Evolutionary conservation across 768 basidiomycete species (phyloP), one percentile per base, ranked within the genome.

Genomic region (Mycena vulgaris): DNA sequence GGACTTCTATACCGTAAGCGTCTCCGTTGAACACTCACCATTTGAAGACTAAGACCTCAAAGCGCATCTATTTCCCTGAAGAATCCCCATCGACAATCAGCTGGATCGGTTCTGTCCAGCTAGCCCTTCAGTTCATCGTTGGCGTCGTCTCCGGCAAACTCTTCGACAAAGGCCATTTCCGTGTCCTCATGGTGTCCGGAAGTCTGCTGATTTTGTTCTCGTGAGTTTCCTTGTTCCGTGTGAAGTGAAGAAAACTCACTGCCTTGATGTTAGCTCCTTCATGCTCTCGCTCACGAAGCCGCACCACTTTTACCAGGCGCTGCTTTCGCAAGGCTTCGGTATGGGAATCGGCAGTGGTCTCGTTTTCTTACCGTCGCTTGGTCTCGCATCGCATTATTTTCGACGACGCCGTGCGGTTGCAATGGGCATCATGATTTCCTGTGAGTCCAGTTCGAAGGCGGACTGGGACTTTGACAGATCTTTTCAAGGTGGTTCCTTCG

Each of bases 281-380:
- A 81, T 83, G 80, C 68, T 84, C 23, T 84, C 84, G 8, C 64
- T 83, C 19, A 78, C 76, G 10, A 74, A 83, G 49, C 80, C 81
- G 28, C 78, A 77, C 17, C 66, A 79, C 19, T 84, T 82, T 56
- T 83, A 83, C 42, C 78, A 66, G 56, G 48, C 28, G 21, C 33
- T 17, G n/a, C n/a, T 17, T 31, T 40, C 25, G 5, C 77, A 75
- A 53, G 75, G 72, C 30, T 39, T 78, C 33, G 76, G 75, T 9
- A 76, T 82, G 52, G 82, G 86, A 13, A 70, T 88, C 25, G 83
- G 82, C 10, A 74, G 82, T 21, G 84, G 85, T 1, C 56, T 81
- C 39, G 76, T 80, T 21, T 85, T 81, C 68, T 74, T 83, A 28
- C 87, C 86, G 7, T 77, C 83, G 1, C 69, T 86, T 9, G 81